phyloP scores from a whole-genome alignment of 2,329 filamentous ascomycete genomes.

The Chlorencoelia australis region DNA sequence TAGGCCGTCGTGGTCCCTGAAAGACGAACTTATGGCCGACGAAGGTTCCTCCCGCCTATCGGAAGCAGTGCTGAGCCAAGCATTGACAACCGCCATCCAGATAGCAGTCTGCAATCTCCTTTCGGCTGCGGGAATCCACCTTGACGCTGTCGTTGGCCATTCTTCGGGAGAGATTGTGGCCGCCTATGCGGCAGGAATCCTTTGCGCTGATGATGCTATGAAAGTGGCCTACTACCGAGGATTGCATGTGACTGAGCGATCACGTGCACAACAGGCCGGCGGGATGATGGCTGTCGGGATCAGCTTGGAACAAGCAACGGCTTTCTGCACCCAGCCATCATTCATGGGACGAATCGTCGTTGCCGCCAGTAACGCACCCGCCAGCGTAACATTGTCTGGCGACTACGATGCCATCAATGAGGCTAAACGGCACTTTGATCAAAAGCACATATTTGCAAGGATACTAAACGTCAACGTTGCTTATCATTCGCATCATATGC shows the following conservation, averaged over 20 bases:
- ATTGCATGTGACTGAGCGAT: conserved; percentile 13
- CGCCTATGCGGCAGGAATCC: conserved; percentile 32
- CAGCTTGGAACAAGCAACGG: conserved; percentile 6
- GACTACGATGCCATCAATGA: conserved; percentile 13
- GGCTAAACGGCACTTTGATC: conserved; percentile 7
- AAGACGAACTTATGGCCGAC: conserved; percentile 17
- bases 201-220: conserved; percentile 27
- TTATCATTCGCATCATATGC: conserved; percentile 20
- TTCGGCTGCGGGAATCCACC: conserved; percentile 30
- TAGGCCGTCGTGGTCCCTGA: conserved; percentile 5
- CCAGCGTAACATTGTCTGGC: conserved; percentile 21
- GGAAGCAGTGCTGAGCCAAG: conserved; percentile 28
- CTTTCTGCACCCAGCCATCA: conserved; percentile 6
- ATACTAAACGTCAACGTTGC: conserved; percentile 16
- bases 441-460: conserved; percentile 10
- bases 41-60: conserved; percentile 11
- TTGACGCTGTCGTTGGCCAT: conserved; percentile 34
- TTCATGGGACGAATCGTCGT: conserved; percentile 14
- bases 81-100: conserved; percentile 38
- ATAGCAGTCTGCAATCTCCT: conserved; percentile 35
- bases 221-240: conserved; percentile 36
- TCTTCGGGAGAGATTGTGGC: conserved; percentile 39
- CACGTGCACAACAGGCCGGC: conserved; percentile 25
- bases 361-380: conserved; percentile 23
- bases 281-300: conserved; percentile 40